Conservation (phyloP, 2,329 filamentous ascomycete genomes). For the Neopestalotiopsis clavispora region DNA sequence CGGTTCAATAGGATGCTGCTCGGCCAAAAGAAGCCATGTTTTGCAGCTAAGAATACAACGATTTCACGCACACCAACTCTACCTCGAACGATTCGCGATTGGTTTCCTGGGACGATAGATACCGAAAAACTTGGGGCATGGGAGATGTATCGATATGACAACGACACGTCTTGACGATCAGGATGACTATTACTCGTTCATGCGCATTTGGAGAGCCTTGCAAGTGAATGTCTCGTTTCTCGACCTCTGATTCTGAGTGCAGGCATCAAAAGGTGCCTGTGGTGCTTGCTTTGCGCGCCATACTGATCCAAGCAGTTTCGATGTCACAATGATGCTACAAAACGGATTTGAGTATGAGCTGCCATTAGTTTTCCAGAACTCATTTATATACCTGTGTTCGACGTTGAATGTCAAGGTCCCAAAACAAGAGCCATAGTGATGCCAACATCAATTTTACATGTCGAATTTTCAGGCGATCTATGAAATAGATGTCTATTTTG, state of each 20-base stretch:
- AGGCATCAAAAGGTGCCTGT: too few species aligned
- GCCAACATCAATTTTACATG: too few species aligned
- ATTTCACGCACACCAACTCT: slow-evolving; percentile 20
- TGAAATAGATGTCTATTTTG: too few species aligned
- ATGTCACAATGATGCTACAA: too few species aligned
- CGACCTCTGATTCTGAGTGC: background rate
- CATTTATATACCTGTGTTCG: too few species aligned
- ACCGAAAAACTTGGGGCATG: background rate
- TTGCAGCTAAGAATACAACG: slow-evolving; percentile 39
- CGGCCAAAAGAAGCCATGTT: slow-evolving; percentile 36
- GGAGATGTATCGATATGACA: background rate
- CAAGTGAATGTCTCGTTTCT: background rate
- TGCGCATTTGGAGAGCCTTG: background rate
- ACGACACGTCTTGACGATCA: background rate
- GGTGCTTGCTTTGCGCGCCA: too few species aligned
- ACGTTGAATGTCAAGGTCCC: too few species aligned
- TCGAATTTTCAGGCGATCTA: too few species aligned
- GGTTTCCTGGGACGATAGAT: background rate
- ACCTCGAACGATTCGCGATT: background rate
- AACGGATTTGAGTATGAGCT: too few species aligned
- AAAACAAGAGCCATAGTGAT: too few species aligned
- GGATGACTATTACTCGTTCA: background rate
- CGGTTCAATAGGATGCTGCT: slow-evolving; percentile 39
- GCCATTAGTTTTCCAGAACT: too few species aligned
- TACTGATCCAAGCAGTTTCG: too few species aligned